Evolutionary conservation across 768 basidiomycete genomes (phyloP).

Genomic region (Rhodotorula kratochvilovae): DNA sequence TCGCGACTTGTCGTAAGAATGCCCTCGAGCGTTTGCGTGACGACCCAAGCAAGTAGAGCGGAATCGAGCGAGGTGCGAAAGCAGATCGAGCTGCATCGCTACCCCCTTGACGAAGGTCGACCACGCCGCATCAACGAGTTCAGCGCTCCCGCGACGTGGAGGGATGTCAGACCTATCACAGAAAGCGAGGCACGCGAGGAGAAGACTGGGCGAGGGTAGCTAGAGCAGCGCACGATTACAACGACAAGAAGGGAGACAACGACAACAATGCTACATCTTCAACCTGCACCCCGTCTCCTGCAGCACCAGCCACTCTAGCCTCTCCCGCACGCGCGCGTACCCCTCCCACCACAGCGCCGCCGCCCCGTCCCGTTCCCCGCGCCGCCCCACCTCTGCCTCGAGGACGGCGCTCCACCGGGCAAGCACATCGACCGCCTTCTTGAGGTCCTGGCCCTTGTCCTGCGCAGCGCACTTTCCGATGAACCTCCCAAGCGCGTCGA

Average conservation of each 20-base stretch:
- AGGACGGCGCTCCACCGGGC: conserved; percentile 77
- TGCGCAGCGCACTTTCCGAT: conserved; percentile 64
- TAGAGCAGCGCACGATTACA: background rate
- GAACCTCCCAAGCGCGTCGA: conserved; percentile 69
- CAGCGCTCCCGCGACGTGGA: too few species aligned
- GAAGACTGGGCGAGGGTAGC: too few species aligned
- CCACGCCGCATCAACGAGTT: too few species aligned
- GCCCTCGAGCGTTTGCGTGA: too few species aligned
- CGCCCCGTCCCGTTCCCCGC: background rate
- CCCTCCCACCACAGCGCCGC: conserved; percentile 29
- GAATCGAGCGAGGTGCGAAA: too few species aligned
- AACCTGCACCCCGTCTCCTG: conserved; percentile 16
- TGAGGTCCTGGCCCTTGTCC: conserved; percentile 59
- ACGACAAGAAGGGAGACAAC: conserved; percentile 7
- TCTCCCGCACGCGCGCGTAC: background rate
- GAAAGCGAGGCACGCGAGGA: too few species aligned
- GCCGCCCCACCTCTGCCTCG: conserved; percentile 6
- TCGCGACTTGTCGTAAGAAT: too few species aligned
- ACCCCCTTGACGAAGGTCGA: too few species aligned
- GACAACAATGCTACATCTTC: background rate
- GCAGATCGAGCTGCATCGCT: too few species aligned
- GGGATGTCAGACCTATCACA: too few species aligned
- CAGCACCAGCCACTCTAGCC: conserved; percentile 18
- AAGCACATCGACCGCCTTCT: conserved; percentile 65
- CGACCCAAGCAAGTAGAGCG: too few species aligned